A percentile compares a stretch with the other conserved stretches of the same genome.
phyloP scores from a whole-genome alignment of 2,329 filamentous ascomycete genomes.

The Ceratocystiopsis sp. region DNA sequence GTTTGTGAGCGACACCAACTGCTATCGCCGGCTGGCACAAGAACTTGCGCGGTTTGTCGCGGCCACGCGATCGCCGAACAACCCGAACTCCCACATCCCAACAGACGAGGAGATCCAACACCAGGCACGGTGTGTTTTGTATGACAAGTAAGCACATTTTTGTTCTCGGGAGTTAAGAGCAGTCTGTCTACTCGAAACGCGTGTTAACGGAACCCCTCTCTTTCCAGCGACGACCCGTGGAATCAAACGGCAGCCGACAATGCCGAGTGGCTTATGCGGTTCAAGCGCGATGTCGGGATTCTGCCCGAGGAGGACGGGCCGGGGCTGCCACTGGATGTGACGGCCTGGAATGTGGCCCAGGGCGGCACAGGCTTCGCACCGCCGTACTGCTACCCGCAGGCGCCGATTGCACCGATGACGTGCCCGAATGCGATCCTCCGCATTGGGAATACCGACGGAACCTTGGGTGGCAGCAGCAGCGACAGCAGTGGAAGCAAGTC shows the following conservation, averaged over 20 bases:
- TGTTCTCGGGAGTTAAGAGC: neutral
- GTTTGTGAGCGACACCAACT: constrained; percentile 43
- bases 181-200: neutral
- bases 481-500: neutral
- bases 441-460: constrained; percentile 13
- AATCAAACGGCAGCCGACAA: constrained; percentile 49
- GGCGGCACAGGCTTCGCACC: constrained; percentile 39
- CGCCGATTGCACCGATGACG: constrained; percentile 18
- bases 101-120: constrained; percentile 46
- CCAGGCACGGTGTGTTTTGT: constrained; percentile 45
- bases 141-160: constrained; percentile 34
- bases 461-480: constrained; percentile 17
- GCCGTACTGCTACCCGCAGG: constrained; percentile 32
- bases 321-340: constrained; percentile 23
- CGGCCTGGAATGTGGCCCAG: constrained; percentile 29
- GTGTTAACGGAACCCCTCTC: neutral
- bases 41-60: constrained; percentile 36
- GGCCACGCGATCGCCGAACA: constrained; percentile 38
- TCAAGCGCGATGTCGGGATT: constrained; percentile 41
- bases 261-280: constrained; percentile 43
- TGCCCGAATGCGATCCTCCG: constrained; percentile 14
- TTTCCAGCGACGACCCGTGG: constrained; percentile 40
- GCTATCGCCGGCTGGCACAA: constrained; percentile 36
- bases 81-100: constrained; percentile 40
- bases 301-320: constrained; percentile 29